Conservation (phyloP, 352 stramenopile species). For the Lagenidium giganteum region DNA sequence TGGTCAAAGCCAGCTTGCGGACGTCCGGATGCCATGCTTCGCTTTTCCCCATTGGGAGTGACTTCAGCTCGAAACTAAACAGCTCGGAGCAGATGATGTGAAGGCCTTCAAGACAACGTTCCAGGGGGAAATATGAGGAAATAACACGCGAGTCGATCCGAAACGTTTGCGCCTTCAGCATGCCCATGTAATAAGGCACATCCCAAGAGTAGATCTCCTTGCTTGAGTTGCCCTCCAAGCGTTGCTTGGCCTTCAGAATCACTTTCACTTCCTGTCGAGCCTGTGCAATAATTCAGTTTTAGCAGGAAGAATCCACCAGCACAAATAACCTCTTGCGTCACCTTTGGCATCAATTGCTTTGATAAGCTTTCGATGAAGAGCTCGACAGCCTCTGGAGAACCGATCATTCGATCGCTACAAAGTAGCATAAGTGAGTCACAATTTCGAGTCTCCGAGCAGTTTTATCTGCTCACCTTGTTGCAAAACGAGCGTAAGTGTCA, state of each 20-base stretch:
- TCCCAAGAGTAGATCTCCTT: conserved; percentile 90
- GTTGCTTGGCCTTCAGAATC: conserved; percentile 54
- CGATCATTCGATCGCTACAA: conserved; percentile 83
- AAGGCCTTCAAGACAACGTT: conserved; percentile 89
- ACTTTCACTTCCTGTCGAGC: conserved; percentile 50
- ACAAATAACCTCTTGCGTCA: conserved; percentile 12
- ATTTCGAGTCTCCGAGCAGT: neutral
- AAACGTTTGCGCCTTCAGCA: conserved; percentile 70
- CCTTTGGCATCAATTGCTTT: conserved; percentile 66
- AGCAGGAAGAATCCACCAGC: neutral
- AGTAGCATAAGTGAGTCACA: neutral
- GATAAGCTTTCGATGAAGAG: conserved; percentile 62
- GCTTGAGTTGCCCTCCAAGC: neutral
- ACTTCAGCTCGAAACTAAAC: conserved; percentile 88
- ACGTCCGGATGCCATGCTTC: conserved; percentile 90
- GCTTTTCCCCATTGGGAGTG: conserved; percentile 61
- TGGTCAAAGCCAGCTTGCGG: conserved; percentile 87
- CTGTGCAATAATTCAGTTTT: conserved; percentile 21
- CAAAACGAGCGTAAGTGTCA: conserved; percentile 85
- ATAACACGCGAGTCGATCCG: conserved; percentile 79
- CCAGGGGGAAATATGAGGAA: conserved; percentile 88
- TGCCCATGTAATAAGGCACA: conserved; percentile 91
- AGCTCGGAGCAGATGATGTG: conserved; percentile 83
- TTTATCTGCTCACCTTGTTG: conserved; percentile 70
- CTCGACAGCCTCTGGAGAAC: conserved; percentile 57